Evolutionary conservation across 225 moss, liverwort and hornwort species (phyloP), one percentile per base, ranked within the genome.

Genomic region (Pseudoscleropodium purum): DNA sequence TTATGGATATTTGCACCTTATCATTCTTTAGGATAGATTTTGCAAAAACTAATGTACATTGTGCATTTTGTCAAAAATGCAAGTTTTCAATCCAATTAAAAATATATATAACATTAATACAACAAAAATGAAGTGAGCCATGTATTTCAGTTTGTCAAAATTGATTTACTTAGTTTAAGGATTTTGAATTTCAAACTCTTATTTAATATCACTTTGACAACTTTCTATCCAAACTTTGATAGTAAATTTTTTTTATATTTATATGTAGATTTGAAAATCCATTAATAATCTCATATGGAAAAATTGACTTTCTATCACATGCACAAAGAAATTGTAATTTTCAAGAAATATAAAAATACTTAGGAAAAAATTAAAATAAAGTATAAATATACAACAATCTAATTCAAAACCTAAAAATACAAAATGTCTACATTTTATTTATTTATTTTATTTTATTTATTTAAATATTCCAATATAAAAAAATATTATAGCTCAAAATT

Each of bases 1-100:
- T 49, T 51, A 21, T 7, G 1, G 13, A 0, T 36, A 2, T 36
- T 24, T 0, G 36, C 5, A 9, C 3, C 3, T 54, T 47, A 56
- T 4, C 0, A 37, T 1, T 37, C 37, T 6, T 24, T 37, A 10
- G 4, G 11, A 79, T 25, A 37, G 6, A 9, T 56, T 78, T 56
- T 2, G 1, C 26, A 37, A 25, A 37, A 37, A 4, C 10, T 16
- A 37, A 1, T 25, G 15, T 3, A 37, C 10, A 79, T 56, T 79
- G 16, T 25, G 37, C 6, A 79, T 25, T 56, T 56, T 37, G 10
- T 37, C 1, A 56, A 1, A 25, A 25, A 54, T 78, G 2, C 4
- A 37, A 79, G 14, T 56, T 56, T 56, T 6, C 6, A 56, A 56
- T 10, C 4, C 6, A 37, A 37, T 25, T 25, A 10, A 4, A 56